phyloP scores from a whole-genome alignment of 805 yeast genomes.

The Ogataea nitratoaversa region DNA sequence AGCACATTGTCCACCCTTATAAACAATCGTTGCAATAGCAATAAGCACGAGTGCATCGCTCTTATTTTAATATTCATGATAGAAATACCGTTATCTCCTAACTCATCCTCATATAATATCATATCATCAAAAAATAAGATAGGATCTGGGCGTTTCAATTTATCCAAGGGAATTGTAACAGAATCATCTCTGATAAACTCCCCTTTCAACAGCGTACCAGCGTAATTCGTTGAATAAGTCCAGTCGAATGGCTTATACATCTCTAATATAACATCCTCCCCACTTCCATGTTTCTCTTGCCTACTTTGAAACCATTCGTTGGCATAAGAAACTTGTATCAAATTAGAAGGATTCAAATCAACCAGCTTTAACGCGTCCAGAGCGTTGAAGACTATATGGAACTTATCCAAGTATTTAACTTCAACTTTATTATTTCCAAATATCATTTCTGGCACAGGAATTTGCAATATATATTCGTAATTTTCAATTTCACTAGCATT shows the following conservation, averaged over 20 bases:
- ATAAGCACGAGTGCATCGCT: conserved; percentile 79
- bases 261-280: conserved; percentile 41
- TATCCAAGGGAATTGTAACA: conserved; percentile 59
- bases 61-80: conserved; percentile 74
- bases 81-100: conserved; percentile 93
- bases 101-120: conserved; percentile 87
- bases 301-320: conserved; percentile 66
- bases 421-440: conserved; percentile 78
- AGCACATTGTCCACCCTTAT: conserved; percentile 87
- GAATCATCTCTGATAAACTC: conserved; percentile 25
- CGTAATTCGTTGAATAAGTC: conserved; percentile 85
- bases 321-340: conserved; percentile 78
- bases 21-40: conserved; percentile 73
- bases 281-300: conserved; percentile 29
- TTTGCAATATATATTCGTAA: conserved; percentile 55
- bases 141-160: conserved; percentile 69
- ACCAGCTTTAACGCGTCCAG: conserved; percentile 69
- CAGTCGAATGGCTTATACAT: conserved; percentile 88
- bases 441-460: conserved; percentile 96
- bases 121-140: conserved; percentile 87
- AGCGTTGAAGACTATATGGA: conserved; percentile 63
- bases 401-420: conserved; percentile 23
- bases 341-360: conserved; percentile 36
- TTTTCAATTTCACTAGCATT: conserved; percentile 69
- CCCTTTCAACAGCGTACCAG: conserved; percentile 45